These are phyloP conservation scores for Penicillium verrucosum DNA, from an alignment of 2,329 filamentous ascomycete species.

Conservation along the genomic window DNA sequence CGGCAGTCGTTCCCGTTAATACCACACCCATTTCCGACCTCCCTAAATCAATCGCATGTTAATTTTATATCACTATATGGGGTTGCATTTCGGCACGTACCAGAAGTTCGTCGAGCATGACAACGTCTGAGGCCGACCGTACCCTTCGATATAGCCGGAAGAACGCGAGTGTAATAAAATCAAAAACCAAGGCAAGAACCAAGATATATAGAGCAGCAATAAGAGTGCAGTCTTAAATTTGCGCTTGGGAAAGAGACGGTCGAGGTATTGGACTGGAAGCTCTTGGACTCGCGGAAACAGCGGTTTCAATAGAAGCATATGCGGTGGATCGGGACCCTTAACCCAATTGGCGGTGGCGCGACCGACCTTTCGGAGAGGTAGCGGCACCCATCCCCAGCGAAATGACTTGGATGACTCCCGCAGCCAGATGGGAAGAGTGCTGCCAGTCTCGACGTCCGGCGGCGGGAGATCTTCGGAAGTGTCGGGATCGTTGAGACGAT, in stretches of 20 bases:
- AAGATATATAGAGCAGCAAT: conserved; percentile 43
- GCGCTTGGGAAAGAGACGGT: conserved; percentile 46
- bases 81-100: conserved; percentile 24
- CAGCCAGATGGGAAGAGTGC: conserved; percentile 46
- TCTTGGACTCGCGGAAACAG: conserved; percentile 48
- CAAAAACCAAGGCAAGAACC: conserved; percentile 49
- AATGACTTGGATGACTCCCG: conserved; percentile 48
- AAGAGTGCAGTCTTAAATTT: conserved; percentile 46
- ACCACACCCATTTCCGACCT: conserved; percentile 48
- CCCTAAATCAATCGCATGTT: conserved; percentile 28
- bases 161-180: conserved; percentile 46
- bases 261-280: conserved; percentile 44
- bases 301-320: conserved; percentile 45
- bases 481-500: conserved; percentile 33
- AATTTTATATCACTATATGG: not conserved
- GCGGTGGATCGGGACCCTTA: conserved; percentile 48
- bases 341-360: conserved; percentile 46
- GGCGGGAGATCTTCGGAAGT: conserved; percentile 32
- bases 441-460: conserved; percentile 30
- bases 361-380: conserved; percentile 44
- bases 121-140: conserved; percentile 45
- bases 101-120: conserved; percentile 48
- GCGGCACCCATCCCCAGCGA: conserved; percentile 48
- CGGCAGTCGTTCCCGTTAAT: conserved; percentile 55
- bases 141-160: conserved; percentile 49